Evolutionary conservation across 1,284 basidiomycete species (phyloP).

Genomic region (Prillingera fragicola): DNA sequence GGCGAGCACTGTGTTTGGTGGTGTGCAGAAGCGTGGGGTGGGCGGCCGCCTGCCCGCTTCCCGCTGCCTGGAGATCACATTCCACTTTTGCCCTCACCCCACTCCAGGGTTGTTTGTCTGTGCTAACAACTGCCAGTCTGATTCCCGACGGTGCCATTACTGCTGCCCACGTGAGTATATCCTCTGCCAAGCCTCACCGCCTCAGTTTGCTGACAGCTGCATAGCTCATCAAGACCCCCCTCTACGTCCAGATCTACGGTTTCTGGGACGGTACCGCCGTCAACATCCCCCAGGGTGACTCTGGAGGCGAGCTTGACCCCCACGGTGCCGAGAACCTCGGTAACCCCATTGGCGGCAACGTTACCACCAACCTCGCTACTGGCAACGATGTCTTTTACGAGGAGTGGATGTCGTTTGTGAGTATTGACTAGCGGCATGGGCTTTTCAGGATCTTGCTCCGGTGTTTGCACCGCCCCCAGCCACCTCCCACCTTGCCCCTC

Average conservation of each 20-base stretch:
- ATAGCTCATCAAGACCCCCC: conserved; percentile 19
- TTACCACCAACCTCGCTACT: conserved; percentile 50
- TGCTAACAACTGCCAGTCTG: conserved; percentile 22
- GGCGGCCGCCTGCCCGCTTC: too few species aligned
- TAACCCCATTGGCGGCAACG: conserved; percentile 54
- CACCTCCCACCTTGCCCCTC: background rate
- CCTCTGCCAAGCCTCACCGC: background rate
- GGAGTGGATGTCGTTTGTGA: conserved; percentile 51
- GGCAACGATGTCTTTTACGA: conserved; percentile 52
- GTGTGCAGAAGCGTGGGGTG: too few species aligned
- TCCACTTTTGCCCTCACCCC: too few species aligned
- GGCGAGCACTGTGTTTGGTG: background rate
- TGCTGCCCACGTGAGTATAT: conserved; percentile 35
- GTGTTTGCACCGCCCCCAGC: too few species aligned
- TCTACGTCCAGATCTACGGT: conserved; percentile 52
- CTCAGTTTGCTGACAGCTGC: background rate
- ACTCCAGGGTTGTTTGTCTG: too few species aligned
- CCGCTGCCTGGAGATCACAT: too few species aligned
- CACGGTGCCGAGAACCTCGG: conserved; percentile 49
- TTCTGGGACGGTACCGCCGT: conserved; percentile 47
- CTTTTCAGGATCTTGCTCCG: too few species aligned
- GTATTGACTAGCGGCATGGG: too few species aligned
- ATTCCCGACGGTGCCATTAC: conserved; percentile 46
- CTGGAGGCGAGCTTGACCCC: conserved; percentile 51
- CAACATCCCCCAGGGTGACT: conserved; percentile 50